Evolutionary conservation across 2,329 filamentous ascomycete genomes (phyloP).

Genomic region (Talaromyces islandicus): DNA sequence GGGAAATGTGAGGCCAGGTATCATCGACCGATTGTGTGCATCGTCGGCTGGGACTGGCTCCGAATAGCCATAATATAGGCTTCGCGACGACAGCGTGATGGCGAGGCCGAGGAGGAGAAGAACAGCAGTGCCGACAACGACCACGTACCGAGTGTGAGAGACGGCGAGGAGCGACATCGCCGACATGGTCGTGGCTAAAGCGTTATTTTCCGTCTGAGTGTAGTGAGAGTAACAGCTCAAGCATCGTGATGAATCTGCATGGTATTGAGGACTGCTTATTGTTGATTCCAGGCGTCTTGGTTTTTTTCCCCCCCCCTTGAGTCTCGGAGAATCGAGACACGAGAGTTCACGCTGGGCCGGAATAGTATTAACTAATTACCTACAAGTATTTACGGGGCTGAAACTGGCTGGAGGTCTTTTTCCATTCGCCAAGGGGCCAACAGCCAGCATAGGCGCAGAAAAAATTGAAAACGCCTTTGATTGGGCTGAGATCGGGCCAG

Average conservation of each 20-base stretch:
- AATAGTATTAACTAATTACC: neutral
- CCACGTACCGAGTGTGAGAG: neutral
- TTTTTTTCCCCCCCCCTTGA: neutral
- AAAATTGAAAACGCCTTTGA: neutral
- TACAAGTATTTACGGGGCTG: neutral
- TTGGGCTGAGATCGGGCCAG: neutral
- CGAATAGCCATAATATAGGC: neutral
- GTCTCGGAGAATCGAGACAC: too few species aligned
- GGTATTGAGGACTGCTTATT: neutral
- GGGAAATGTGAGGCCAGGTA: neutral
- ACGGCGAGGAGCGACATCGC: neutral
- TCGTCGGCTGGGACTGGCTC: neutral
- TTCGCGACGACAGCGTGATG: neutral
- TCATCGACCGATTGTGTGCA: neutral
- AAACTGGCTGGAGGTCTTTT: neutral
- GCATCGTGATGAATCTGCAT: neutral
- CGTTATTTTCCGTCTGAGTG: neutral
- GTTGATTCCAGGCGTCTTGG: neutral
- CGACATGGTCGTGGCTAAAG: neutral
- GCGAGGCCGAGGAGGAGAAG: neutral
- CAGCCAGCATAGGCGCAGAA: neutral
- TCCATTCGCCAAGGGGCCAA: neutral
- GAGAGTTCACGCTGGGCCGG: neutral
- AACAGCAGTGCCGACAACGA: neutral
- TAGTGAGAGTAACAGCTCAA: neutral